A percentile compares a stretch with the other conserved stretches of the same genome.
These are phyloP conservation scores for Gloeostereum incarnatum DNA, from an alignment of 768 basidiomycete genomes.

Conservation along the genomic window DNA sequence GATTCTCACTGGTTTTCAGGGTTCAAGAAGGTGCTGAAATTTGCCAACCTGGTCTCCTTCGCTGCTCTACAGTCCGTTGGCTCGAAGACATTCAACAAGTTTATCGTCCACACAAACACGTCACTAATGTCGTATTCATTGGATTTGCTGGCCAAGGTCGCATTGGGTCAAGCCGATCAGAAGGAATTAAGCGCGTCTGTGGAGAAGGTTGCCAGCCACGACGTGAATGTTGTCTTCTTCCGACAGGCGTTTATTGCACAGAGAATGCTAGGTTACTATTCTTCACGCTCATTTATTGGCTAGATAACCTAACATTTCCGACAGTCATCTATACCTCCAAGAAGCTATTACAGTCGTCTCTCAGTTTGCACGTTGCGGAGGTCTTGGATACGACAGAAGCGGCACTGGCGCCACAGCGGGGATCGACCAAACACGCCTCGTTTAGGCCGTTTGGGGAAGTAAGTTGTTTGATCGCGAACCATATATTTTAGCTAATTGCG, in stretches of 20 bases:
- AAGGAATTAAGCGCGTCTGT: conserved; percentile 43
- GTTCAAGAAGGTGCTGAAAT: conserved; percentile 47
- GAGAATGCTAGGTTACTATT: conserved; percentile 44
- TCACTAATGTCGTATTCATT: conserved; percentile 60
- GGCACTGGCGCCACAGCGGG: conserved; percentile 24
- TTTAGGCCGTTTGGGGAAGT: conserved; percentile 67
- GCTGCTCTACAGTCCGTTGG: conserved; percentile 40
- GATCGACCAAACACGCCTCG: conserved; percentile 19
- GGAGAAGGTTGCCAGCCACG: conserved; percentile 51
- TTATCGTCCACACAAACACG: conserved; percentile 55
- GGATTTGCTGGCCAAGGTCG: conserved; percentile 56
- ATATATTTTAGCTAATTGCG: conserved; percentile 1
- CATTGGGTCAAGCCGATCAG: conserved; percentile 34
- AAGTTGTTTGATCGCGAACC: conserved; percentile 13
- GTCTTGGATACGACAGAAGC: conserved; percentile 31
- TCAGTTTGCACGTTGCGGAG: conserved; percentile 51
- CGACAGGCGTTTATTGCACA: conserved; percentile 43
- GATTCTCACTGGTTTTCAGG: conserved; percentile 24
- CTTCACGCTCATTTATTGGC: background rate
- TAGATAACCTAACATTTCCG: conserved; percentile 1
- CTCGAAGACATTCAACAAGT: conserved; percentile 45
- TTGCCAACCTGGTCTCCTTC: conserved; percentile 41
- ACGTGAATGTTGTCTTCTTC: conserved; percentile 52
- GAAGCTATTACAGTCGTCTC: conserved; percentile 45
- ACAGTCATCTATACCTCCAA: conserved; percentile 66